phyloP scores from a whole-genome alignment of 2,329 filamentous ascomycete species.

The Escovopsis sp. region DNA sequence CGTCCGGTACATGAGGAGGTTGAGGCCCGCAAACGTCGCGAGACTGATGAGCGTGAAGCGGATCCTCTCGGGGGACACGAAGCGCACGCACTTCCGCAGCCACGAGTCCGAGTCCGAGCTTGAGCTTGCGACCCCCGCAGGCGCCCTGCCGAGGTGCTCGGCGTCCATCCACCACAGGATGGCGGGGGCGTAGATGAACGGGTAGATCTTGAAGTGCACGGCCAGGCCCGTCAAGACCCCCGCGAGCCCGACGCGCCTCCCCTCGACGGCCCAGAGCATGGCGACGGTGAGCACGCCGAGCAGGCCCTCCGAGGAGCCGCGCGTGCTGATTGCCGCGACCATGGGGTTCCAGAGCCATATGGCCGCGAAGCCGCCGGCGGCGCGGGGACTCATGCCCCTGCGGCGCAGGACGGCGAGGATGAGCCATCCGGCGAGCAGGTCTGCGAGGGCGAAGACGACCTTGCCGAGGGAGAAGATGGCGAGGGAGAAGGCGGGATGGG shows the following conservation, averaged over 20 bases:
- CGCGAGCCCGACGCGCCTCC: conserved; percentile 46
- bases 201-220: conserved; percentile 98
- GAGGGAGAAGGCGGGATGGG: conserved; percentile 13
- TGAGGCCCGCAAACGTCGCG: conserved; percentile 57
- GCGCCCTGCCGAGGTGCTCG: conserved; percentile 23
- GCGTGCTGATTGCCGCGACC: conserved; percentile 92
- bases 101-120: conserved; percentile 6
- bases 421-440: conserved; percentile 73
- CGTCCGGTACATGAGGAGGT: conserved; percentile 62
- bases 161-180: conserved; percentile 69
- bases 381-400: conserved; percentile 29
- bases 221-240: conserved; percentile 65
- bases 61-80: conserved; percentile 41
- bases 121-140: conserved; percentile 2
- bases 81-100: conserved; percentile 18
- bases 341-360: conserved; percentile 96
- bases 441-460: conserved; percentile 66
- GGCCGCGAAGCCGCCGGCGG: conserved; percentile 61
- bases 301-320: conserved; percentile 85
- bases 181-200: conserved; percentile 81
- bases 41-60: conserved; percentile 50
- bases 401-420: conserved; percentile 32
- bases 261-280: conserved; percentile 67
- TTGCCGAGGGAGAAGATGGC: conserved; percentile 86
- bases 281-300: conserved; percentile 73